Percentiles rank a stretch among this genome's conserved stretches.
Evolutionary conservation across 805 yeast genomes (phyloP).

Genomic region (Komagataella kurtzmanii): DNA sequence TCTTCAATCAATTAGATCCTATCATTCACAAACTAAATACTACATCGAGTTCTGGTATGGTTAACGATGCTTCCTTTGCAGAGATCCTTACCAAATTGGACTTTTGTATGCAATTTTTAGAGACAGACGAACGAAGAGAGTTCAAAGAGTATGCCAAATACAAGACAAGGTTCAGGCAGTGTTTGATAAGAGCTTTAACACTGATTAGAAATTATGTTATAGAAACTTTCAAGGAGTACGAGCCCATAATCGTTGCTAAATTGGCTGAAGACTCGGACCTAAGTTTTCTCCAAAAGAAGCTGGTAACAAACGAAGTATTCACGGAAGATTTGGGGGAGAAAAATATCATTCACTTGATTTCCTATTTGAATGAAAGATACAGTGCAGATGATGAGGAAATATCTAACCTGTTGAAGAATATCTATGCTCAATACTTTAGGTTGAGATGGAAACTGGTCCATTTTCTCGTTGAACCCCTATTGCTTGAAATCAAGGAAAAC

Average conservation of each 20-base stretch:
- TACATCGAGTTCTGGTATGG: conserved; percentile 52
- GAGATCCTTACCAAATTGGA: conserved; percentile 47
- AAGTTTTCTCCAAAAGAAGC: not conserved
- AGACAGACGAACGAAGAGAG: conserved; percentile 28
- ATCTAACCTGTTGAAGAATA: not conserved
- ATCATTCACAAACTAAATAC: conserved; percentile 58
- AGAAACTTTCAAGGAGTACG: conserved; percentile 19
- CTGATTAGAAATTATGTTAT: conserved; percentile 57
- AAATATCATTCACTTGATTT: too few relatives aligned
- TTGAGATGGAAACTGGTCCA: not conserved
- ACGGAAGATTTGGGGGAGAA: not conserved
- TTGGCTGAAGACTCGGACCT: not conserved
- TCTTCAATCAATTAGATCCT: conserved; percentile 60
- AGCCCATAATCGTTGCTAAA: not conserved
- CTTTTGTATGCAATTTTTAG: conserved; percentile 47
- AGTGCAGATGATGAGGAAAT: not conserved
- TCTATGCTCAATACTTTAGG: not conserved
- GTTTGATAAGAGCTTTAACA: conserved; percentile 70
- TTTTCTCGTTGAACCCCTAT: not conserved
- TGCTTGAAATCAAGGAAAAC: not conserved
- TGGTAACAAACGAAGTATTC: not conserved
- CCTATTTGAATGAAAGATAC: not conserved
- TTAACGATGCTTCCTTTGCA: conserved; percentile 42
- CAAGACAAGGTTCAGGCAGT: conserved; percentile 63
- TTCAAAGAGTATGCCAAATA: conserved; percentile 63